Evolutionary conservation across 2,329 filamentous ascomycete genomes (phyloP), one percentile per base, ranked within the genome.

Genomic region (Trichoderma harzianum): DNA sequence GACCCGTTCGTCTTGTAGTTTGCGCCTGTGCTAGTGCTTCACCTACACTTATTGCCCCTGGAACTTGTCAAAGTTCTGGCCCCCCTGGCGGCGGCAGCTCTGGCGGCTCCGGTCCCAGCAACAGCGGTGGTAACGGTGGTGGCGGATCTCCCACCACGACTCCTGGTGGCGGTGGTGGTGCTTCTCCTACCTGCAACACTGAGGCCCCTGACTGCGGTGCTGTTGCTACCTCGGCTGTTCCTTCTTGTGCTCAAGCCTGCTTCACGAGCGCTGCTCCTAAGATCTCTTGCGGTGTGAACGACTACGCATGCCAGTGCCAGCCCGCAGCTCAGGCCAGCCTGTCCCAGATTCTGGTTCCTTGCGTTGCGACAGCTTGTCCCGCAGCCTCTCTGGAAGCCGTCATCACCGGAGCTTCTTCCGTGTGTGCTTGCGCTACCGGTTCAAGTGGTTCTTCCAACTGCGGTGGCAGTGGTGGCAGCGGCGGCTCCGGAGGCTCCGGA

Each of bases 251-350:
- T 21, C 75, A 78, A 26, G 55, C 73, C 16, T 79, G 78, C 72
- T 79, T 79, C 74, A 58, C 73, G 5, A 73, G 73, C n/a, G 75
- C 75, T 24, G 78, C 77, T n/a, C 76, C 76, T 0, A 69, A 71
- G 1, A 74, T 80, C 16, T 77, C 76, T 39, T 80, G 78, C 68
- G 75, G 71, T 28, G 72, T 74, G 24, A 43, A 70, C 28, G 78
- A 79, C 72, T 79, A 76, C 51, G 73, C 73, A 4, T 80, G 78
- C 51, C 77, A 79, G 53, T 80, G 78, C 60, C 62, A 76, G 28
- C 67, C 74, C 16, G 76, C 75, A 5, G 74, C 74, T 18, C 73
- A 76, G 24, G 75, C 75, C 12, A 73, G 71, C 12, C 60, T 79
- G 11, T 76, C 77, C 2, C 69, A 75, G 53, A 71, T 76, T 12